Evolutionary conservation across 1,139 yeast genomes (phyloP).

Genomic region (Pichiaceae sp.): DNA sequence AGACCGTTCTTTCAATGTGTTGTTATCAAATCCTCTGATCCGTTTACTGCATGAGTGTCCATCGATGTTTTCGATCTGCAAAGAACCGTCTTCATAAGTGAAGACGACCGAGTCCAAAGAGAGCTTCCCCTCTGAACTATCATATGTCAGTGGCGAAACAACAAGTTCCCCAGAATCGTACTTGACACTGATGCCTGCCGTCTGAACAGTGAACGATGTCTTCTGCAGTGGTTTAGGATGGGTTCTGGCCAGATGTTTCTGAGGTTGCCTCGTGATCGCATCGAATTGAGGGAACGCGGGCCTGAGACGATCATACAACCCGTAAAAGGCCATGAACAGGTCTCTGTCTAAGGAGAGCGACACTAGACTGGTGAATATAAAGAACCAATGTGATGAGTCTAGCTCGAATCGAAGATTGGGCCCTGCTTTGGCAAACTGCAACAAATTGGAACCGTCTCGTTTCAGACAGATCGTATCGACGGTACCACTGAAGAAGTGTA

Average conservation of each 20-base stretch:
- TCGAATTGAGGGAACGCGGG: neutral
- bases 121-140: neutral
- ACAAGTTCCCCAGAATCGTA: neutral
- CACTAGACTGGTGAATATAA: constrained; percentile 38
- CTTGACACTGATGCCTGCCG: neutral
- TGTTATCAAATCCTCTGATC: constrained; percentile 15
- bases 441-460: constrained; percentile 15
- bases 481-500: constrained; percentile 39
- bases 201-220: neutral
- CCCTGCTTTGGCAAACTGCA: constrained; percentile 20
- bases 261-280: neutral
- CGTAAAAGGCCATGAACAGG: neutral
- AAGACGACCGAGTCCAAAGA: neutral
- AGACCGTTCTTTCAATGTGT: constrained; percentile 10
- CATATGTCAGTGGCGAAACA: neutral
- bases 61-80: neutral
- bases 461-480: constrained; percentile 27
- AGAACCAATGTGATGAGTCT: too few relatives aligned
- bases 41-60: neutral
- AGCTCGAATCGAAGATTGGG: too few relatives aligned
- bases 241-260: neutral
- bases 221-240: neutral
- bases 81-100: neutral
- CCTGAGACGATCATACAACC: too few relatives aligned
- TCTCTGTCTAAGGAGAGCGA: constrained; percentile 26